Evolutionary conservation across 345 rosid genomes (phyloP), one percentile per base, ranked within the genome.

Genomic region (Eucalyptus marginata): DNA sequence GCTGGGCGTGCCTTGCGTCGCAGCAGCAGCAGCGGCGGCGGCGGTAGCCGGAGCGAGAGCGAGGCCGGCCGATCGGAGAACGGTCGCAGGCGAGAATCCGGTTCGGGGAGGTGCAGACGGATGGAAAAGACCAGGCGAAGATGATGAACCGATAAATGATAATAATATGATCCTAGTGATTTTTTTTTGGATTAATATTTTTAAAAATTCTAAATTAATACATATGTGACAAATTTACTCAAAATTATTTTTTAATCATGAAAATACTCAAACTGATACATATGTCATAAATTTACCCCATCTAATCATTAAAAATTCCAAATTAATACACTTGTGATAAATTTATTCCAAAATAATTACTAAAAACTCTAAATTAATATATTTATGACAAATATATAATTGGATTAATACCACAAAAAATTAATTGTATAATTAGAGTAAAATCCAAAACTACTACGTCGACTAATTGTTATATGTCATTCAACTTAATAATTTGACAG

Each of bases 401-500:
- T 51, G 7, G 2, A 51, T 51, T 51, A 51, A 51, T 51, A 51
- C 3, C 1, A 50, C 0, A 15, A 16, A 16, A 51, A 50, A 16
- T 50, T 0, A 50, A 50, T 50, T 50, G 0, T 50, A 50, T 16
- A 16, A 50, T 50, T 50, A 16, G 2, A 16, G 7, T 6, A 51
- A 50, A 51, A 16, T 51, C 4, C 20, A 0, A 51, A 51, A 51
- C 0, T 1, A 2, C 3, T 16, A 16, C 1, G 6, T 15, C 7
- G 0, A 0, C 1, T 1, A 50, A 50, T 0, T 6, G 0, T 50
- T 6, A 16, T 6, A 4, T 16, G 3, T 51, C 1, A 51, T 51
- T 51, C 3, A 51, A 51, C 3, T 51, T 16, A 51, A 51, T 51
- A 51, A 51, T 16, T 51, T 51, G 2, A 16, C 0, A 16, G 1